Base-by-base conservation (phyloP, 1,139 yeast species). In the Debaryomycetaceae sp. region DNA sequence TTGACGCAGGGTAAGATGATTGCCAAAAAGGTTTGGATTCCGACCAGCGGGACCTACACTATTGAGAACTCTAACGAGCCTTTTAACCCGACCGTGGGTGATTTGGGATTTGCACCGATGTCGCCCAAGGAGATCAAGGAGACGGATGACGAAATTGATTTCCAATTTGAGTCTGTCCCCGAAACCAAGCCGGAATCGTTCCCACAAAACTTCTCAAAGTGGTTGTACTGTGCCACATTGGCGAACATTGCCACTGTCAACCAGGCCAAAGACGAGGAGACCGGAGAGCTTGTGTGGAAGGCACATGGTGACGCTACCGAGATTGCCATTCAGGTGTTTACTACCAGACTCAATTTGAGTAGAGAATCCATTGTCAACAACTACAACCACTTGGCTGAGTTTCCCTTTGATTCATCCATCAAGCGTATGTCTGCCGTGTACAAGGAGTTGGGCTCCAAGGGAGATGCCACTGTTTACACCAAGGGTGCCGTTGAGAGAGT, bases 401-500 rank as follows among this genome's bases (percentile, higher is more conserved):
- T 44, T 33, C 64, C 65, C 1, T 58, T 58, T 30, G 65, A 58
- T 40, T 56, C 61, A n/a, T 48, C 61, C 16, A 55, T 58, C 35
- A 69, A 69, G 48, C 52, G 71, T 40, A 69, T 69, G 75, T 64
- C 74, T 2, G 62, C 67, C 1, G 48, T 69, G n/a, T 64, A 66
- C 38, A 43, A 51, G 15, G 38, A 50, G 11, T 36, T 40, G 4
- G 39, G 38, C 20, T 42, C 36, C 2, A 30, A 39, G 10, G 53
- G 34, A 3, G 36, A 35, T 15, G 29, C 42, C 16, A 28, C 43
- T 18, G 53, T 71, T 18, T 57, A 64, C 37, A 62, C 72, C 18
- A 73, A 73, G 42, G 79, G 78, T 37, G 78, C 78, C 0, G 76
- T 75, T 5, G 79, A 73, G 44, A 50, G 69, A 18, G 46, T 73